A percentile compares a stretch with the other conserved stretches of the same genome.
phyloP scores from a whole-genome alignment of 257 asterid species.

The Vinca minor region DNA sequence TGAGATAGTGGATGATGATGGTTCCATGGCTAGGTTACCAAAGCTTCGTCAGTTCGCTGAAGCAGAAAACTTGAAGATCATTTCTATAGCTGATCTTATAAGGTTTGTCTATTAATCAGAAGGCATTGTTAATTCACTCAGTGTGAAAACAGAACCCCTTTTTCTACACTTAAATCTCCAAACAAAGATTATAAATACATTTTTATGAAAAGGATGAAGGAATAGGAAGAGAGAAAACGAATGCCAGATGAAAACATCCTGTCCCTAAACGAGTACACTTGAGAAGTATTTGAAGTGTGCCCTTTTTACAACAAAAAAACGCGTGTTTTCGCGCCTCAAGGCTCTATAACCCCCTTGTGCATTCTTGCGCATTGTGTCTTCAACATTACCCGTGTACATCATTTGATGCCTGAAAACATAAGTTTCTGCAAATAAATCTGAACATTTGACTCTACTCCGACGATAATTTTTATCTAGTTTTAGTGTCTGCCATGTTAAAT shows the following conservation, averaged over 20 bases:
- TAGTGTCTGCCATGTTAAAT: background rate
- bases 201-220: background rate
- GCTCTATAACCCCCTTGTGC: background rate
- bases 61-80: constrained; percentile 16
- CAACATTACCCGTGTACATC: no score
- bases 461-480: background rate
- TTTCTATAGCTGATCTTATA: constrained; percentile 24
- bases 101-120: constrained; percentile 10
- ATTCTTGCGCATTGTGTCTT: no score
- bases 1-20: constrained; percentile 27
- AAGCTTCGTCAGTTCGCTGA: constrained; percentile 21
- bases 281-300: background rate
- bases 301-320: background rate
- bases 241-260: background rate
- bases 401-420: background rate
- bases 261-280: background rate
- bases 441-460: background rate
- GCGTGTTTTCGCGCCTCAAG: background rate
- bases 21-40: constrained; percentile 24
- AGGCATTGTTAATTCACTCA: background rate
- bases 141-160: background rate
- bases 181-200: no score
- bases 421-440: background rate
- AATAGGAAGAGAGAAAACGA: background rate
- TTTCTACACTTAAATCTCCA: background rate